A percentile compares a stretch with the other conserved stretches of the same genome.
Conservation (phyloP, 2,329 filamentous ascomycete genomes). For the Aspergillus fructus region DNA sequence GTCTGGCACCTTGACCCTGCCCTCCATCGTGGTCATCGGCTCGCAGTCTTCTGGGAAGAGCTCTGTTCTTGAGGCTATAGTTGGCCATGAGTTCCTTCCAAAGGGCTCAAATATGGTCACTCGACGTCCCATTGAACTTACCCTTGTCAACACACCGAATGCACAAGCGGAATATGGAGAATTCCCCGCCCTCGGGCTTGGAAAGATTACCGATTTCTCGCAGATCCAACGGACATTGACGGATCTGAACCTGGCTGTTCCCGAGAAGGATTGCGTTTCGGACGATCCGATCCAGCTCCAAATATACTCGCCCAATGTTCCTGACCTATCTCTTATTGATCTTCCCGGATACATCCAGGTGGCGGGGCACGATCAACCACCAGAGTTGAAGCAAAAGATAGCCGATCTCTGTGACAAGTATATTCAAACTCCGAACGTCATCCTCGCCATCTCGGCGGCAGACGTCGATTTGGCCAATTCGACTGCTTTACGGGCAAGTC, state of each 20-base stretch:
- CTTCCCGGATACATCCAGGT: conserved; percentile 98
- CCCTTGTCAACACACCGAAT: conserved; percentile 89
- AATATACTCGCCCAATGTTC: conserved; percentile 93
- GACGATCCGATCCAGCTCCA: conserved; percentile 96
- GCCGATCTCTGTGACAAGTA: conserved; percentile 97
- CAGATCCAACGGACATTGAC: conserved; percentile 87
- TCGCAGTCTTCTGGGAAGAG: conserved; percentile 98
- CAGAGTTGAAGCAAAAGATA: conserved; percentile 92
- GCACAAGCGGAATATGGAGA: conserved; percentile 89
- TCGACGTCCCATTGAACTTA: conserved; percentile 89
- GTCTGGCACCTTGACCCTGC: conserved; percentile 80
- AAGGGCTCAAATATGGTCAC: conserved; percentile 99
- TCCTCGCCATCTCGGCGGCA: conserved; percentile 93
- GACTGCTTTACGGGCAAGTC: conserved; percentile 82
- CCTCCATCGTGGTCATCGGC: conserved; percentile 98
- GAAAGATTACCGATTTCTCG: conserved; percentile 83
- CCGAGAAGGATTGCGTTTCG: conserved; percentile 86
- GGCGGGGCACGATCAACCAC: conserved; percentile 82
- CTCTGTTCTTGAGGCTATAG: conserved; percentile 93
- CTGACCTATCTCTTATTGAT: conserved; percentile 93
- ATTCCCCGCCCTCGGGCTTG: conserved; percentile 86
- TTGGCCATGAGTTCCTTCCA: conserved; percentile 94
- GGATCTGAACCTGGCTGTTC: conserved; percentile 90
- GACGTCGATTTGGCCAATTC: conserved; percentile 98
- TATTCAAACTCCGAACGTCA: conserved; percentile 92